Evolutionary conservation across 2,329 filamentous ascomycete genomes (phyloP).

Genomic region (Penicillium rolfsii): DNA sequence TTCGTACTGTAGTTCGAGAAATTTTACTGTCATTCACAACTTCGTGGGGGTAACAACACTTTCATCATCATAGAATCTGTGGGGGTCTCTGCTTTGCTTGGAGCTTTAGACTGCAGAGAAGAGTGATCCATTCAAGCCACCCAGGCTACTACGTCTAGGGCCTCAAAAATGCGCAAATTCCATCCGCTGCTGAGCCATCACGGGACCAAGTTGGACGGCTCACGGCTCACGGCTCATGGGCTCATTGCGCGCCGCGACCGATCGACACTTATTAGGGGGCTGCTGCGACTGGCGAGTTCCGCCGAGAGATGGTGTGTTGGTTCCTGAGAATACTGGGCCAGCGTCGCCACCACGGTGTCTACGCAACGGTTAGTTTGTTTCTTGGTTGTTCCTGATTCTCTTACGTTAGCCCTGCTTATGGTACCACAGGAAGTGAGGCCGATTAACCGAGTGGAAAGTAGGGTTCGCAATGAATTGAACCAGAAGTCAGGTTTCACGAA

Average conservation of each 20-base stretch:
- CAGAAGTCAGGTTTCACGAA: background rate
- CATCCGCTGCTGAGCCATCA: background rate
- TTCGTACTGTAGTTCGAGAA: background rate
- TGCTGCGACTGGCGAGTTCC: slow-evolving; percentile 16
- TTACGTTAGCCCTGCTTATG: background rate
- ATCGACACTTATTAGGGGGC: slow-evolving; percentile 27
- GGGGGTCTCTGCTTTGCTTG: background rate
- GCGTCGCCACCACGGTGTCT: background rate
- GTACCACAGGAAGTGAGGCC: background rate
- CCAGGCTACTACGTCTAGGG: background rate
- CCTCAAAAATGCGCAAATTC: background rate
- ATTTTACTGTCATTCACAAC: background rate
- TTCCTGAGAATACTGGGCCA: slow-evolving; percentile 11
- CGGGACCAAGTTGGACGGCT: slow-evolving; percentile 6
- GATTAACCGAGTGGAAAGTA: background rate
- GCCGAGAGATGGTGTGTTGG: slow-evolving; percentile 20
- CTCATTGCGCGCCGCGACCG: slow-evolving; percentile 14
- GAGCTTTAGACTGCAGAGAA: background rate
- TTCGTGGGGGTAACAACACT: background rate
- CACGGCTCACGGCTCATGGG: slow-evolving; percentile 13
- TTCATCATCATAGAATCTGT: too few relatives aligned
- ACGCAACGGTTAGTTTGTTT: background rate
- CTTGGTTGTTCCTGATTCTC: slow-evolving; percentile 2
- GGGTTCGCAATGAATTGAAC: background rate
- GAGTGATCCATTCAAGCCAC: background rate